A percentile compares a stretch with the other conserved stretches of the same genome.
Evolutionary conservation across 345 rosid genomes (phyloP).

Genomic region (Ceriops tagal): DNA sequence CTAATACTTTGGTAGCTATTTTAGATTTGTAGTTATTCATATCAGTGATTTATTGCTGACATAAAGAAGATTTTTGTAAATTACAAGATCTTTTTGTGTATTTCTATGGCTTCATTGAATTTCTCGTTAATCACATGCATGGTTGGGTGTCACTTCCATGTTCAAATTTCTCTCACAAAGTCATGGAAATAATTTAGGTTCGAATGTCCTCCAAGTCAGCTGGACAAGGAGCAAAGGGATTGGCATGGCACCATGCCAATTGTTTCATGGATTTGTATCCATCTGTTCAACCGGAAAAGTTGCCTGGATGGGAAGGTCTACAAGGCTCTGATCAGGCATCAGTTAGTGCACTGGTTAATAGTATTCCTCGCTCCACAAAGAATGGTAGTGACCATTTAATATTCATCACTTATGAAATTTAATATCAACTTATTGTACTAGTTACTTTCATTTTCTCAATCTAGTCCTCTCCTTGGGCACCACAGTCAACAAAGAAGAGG

Average conservation of each 20-base stretch:
- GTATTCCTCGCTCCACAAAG: slow-evolving; percentile 40
- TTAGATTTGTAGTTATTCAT: too few species aligned
- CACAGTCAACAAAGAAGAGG: slow-evolving; percentile 27
- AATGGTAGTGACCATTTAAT: slow-evolving; percentile 29
- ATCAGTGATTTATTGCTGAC: too few species aligned
- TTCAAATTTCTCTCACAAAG: background rate
- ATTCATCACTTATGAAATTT: background rate
- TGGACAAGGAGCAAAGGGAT: slow-evolving; percentile 60
- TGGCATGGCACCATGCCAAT: slow-evolving; percentile 83
- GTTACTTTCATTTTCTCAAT: slow-evolving; percentile 16
- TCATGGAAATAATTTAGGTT: slow-evolving; percentile 40
- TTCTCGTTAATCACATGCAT: background rate
- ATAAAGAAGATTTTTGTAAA: too few species aligned
- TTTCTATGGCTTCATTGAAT: background rate
- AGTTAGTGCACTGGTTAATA: slow-evolving; percentile 48
- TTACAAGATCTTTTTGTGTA: background rate
- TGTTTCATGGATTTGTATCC: slow-evolving; percentile 60
- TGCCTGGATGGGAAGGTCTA: slow-evolving; percentile 75
- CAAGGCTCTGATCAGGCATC: slow-evolving; percentile 57
- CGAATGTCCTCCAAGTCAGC: slow-evolving; percentile 72
- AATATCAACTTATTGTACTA: background rate
- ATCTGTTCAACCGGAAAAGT: slow-evolving; percentile 53
- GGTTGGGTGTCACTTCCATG: background rate
- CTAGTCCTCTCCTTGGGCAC: slow-evolving; percentile 25
- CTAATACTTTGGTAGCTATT: too few species aligned